These are phyloP conservation scores for Xerocomellus amylosporus DNA, from an alignment of 768 basidiomycete species.

Conservation along the genomic window DNA sequence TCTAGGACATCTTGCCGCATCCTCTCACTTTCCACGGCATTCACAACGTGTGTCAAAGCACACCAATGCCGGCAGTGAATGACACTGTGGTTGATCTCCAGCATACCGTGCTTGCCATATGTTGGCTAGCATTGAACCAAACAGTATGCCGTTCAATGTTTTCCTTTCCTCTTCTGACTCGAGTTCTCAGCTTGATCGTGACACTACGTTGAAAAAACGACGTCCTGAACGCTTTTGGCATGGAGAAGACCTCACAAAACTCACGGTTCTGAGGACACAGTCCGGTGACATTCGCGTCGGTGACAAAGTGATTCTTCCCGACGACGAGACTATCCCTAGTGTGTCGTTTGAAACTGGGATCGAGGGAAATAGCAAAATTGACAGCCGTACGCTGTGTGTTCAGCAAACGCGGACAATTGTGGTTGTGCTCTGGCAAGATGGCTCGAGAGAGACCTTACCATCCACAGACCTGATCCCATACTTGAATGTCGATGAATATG, in stretches of 20 bases:
- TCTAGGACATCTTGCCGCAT: constrained; percentile 66
- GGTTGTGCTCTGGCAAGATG: constrained; percentile 87
- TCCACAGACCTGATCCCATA: constrained; percentile 76
- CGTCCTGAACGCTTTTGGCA: constrained; percentile 79
- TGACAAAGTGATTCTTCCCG: constrained; percentile 64
- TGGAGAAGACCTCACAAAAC: constrained; percentile 57
- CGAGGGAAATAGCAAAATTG: constrained; percentile 44
- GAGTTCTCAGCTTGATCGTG: constrained; percentile 52
- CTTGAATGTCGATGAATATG: constrained; percentile 86
- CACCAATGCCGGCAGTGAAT: constrained; percentile 39
- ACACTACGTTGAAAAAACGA: constrained; percentile 50
- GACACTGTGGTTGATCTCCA: constrained; percentile 72
- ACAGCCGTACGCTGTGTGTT: constrained; percentile 59
- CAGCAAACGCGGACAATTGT: constrained; percentile 67
- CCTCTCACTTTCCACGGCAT: constrained; percentile 45
- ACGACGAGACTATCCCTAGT: constrained; percentile 43
- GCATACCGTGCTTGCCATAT: constrained; percentile 75
- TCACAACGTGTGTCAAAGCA: constrained; percentile 46
- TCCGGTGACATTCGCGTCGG: constrained; percentile 71
- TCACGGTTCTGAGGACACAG: constrained; percentile 60
- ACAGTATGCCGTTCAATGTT: constrained; percentile 43
- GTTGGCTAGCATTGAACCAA: constrained; percentile 89
- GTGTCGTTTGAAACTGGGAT: constrained; percentile 60
- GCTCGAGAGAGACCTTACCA: constrained; percentile 56
- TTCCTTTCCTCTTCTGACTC: constrained; percentile 1